These are phyloP conservation scores for Colletotrichum coccodes DNA, from an alignment of 2,329 filamentous ascomycete genomes.

Conservation along the genomic window DNA sequence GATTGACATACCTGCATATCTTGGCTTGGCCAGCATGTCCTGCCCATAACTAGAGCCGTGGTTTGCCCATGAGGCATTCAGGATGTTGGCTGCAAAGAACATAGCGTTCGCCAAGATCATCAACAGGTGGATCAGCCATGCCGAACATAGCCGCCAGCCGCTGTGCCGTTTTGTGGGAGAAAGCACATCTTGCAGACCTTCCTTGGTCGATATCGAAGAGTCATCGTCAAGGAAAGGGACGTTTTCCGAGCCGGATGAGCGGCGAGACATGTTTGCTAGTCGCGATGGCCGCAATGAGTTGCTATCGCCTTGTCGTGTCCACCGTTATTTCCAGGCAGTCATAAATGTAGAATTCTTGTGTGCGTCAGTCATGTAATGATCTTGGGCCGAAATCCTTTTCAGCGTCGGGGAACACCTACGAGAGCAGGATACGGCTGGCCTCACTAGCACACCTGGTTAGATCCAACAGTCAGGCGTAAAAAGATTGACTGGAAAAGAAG, in stretches of 20 bases:
- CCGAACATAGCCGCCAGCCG: background rate
- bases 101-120: background rate
- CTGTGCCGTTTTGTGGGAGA: background rate
- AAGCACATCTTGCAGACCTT: background rate
- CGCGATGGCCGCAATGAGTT: background rate
- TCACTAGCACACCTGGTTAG: too few species aligned
- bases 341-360: too few species aligned
- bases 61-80: background rate
- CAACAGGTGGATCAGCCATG: background rate
- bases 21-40: background rate
- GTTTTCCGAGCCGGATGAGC: background rate
- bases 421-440: too few species aligned
- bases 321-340: too few species aligned
- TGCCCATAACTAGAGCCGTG: background rate
- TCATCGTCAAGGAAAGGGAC: background rate
- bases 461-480: too few species aligned
- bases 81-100: background rate
- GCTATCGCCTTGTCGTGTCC: too few species aligned
- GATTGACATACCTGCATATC: background rate
- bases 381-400: too few species aligned
- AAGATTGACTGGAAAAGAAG: too few species aligned
- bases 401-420: too few species aligned
- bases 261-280: background rate
- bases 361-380: too few species aligned
- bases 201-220: background rate